Percentiles rank a stretch among this genome's conserved stretches.
Conservation (phyloP, 441 rosid species). For the Populus hybrid region DNA sequence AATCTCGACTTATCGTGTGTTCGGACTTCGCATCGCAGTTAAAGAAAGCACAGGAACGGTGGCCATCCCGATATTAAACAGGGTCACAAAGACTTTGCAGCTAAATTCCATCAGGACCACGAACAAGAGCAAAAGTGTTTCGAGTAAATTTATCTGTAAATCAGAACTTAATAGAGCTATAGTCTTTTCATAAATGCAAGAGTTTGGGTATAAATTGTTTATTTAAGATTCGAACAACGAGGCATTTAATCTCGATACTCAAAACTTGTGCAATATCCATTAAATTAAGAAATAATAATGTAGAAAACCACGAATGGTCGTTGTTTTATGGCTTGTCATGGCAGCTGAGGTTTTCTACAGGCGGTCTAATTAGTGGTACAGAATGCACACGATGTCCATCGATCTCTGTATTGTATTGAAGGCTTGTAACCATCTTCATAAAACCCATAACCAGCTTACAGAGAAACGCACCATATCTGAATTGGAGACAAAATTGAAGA, state of each 20-base stretch:
- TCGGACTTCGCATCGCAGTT: background rate
- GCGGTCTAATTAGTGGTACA: no score
- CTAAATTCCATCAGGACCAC: background rate
- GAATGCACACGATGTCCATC: background rate
- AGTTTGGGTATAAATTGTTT: background rate
- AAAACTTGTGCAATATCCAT: background rate
- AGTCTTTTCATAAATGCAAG: background rate
- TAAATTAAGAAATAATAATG: background rate
- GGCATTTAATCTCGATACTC: background rate
- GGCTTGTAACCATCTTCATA: background rate
- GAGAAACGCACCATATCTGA: slow-evolving; percentile 14
- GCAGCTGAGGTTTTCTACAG: background rate
- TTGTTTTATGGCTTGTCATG: background rate
- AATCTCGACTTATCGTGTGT: no score
- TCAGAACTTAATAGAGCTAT: background rate
- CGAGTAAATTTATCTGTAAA: background rate
- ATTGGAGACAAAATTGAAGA: background rate
- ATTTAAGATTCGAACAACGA: background rate
- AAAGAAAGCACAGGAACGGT: background rate
- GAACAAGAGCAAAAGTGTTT: background rate
- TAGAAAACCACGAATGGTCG: background rate
- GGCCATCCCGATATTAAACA: background rate
- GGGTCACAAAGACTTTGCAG: background rate
- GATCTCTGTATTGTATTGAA: background rate
- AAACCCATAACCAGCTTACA: slow-evolving; percentile 6